Base-by-base conservation (phyloP, 495 filamentous ascomycete species). In the Friedmanniomyces simplex region DNA sequence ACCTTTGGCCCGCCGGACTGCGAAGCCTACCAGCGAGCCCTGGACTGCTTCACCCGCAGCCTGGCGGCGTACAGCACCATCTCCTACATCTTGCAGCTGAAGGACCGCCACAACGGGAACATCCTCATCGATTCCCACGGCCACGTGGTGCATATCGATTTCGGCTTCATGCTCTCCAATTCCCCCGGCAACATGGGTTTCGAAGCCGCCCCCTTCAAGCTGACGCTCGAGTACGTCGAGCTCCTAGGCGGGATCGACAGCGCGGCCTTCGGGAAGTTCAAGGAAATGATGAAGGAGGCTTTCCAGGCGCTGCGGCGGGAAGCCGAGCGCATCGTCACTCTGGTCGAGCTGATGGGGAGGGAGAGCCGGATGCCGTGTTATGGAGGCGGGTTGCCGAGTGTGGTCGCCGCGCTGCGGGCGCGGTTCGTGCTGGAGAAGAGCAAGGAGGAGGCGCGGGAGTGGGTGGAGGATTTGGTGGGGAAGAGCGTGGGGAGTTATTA, bases 81-180 rank as follows among this genome's bases (percentile, higher is more conserved):
- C 55, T 84, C 78, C 57, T 88, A 88, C 64, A 76, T 89, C 60
- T 72, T 89, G 47, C 85, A 88, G 65, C 75, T 89, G 25, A 89
- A 89, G 64, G 85, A 89, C 65, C 74, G 85, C n/a, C 85, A 89
- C 70, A 89, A 89, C 63, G 85, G 85, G 18, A 89, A 89, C 63
- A 82, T 89, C 30, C 73, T 89, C 46, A 85, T 89, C 62, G 85
- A 89, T 64, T 86, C 86, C 65, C 78, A 84, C 65, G 85, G 85
- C 16, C 85, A 89, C 63, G 86, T 88, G 25, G 85, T 89, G 57
- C 85, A 89, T 65, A 89, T 89, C 57, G 85, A 89, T 69, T 89
- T 89, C 67, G 85, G 85, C 46, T 89, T 89, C 67, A 89, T 89
- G 85, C 75, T 89, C 46, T 85, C 82, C 7, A 89, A 89, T 67